Conservation (phyloP, 1,284 basidiomycete genomes). For the Melampsora larici-populina region DNA sequence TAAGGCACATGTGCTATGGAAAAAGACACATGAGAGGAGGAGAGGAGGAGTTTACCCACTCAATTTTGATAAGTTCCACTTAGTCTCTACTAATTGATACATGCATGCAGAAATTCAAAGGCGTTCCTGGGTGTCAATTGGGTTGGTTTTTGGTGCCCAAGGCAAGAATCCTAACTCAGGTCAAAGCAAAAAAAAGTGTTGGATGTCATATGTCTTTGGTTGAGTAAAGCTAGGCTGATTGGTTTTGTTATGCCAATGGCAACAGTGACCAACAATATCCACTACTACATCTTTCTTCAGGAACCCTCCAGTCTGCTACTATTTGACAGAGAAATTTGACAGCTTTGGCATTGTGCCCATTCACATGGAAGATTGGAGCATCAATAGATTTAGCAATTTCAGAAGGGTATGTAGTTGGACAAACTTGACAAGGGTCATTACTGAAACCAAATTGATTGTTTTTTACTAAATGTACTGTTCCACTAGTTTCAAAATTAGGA, state of each 20-base stretch:
- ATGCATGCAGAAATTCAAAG: too few relatives aligned
- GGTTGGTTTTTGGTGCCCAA: too few relatives aligned
- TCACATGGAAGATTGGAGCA: conserved; percentile 99
- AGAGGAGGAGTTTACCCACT: too few relatives aligned
- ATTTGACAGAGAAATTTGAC: conserved; percentile 83
- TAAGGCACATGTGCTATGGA: too few relatives aligned
- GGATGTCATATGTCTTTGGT: conserved; percentile 98
- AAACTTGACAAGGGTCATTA: conserved; percentile 93
- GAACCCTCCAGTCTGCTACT: conserved; percentile 95
- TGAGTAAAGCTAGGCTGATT: conserved; percentile 99
- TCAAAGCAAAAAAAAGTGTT: too few relatives aligned
- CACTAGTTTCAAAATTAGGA: conserved; percentile 91
- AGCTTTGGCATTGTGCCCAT: conserved; percentile 94
- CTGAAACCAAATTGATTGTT: conserved; percentile 99
- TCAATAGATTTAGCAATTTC: conserved; percentile 99
- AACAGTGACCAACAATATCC: conserved; percentile 97
- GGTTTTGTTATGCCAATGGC: conserved; percentile 98
- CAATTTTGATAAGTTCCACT: too few relatives aligned
- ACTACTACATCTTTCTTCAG: conserved; percentile 99
- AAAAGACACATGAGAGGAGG: too few relatives aligned
- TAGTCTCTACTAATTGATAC: too few relatives aligned
- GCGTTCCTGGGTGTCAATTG: too few relatives aligned
- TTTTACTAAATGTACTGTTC: conserved; percentile 96
- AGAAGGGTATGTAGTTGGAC: conserved; percentile 97
- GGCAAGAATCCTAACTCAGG: too few relatives aligned